A percentile compares a stretch with the other conserved stretches of the same genome.
Evolutionary conservation across 2,329 filamentous ascomycete species (phyloP).

Genomic region (Scortechinia acanthostroma): DNA sequence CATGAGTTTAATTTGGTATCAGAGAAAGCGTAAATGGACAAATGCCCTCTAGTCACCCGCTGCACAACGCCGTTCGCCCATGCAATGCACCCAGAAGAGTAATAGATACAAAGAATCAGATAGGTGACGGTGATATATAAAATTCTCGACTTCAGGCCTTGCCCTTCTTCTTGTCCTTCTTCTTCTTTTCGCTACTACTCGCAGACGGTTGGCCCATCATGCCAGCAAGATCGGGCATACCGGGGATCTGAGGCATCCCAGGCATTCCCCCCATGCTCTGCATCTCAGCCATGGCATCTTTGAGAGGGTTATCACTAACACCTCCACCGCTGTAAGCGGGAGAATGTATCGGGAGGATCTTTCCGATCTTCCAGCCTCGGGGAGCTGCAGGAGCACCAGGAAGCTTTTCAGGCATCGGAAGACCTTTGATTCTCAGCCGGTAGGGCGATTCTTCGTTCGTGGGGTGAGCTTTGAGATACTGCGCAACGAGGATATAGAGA

Average conservation of each 20-base stretch:
- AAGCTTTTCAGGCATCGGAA: neutral
- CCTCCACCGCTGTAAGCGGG: slow-evolving; percentile 2
- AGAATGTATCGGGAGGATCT: neutral
- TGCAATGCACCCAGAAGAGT: neutral
- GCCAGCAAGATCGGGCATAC: neutral
- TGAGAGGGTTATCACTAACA: slow-evolving; percentile 2
- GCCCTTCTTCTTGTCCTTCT: slow-evolving; percentile 3
- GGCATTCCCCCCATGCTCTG: neutral
- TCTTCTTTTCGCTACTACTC: neutral
- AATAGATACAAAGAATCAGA: neutral
- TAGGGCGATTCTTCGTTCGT: neutral
- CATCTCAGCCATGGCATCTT: slow-evolving; percentile 2
- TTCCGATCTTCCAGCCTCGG: neutral
- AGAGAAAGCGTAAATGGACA: no score
- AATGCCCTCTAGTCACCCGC: no score
- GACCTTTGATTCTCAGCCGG: neutral
- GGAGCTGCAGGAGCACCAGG: neutral
- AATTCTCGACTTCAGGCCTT: neutral
- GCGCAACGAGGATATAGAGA: slow-evolving; percentile 1
- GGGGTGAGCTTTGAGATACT: slow-evolving; percentile 2
- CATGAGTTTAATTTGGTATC: no score
- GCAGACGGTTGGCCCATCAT: neutral
- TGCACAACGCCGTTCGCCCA: slow-evolving; percentile 2
- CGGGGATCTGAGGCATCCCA: neutral
- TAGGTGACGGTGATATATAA: no score